Percentiles rank a stretch among this genome's conserved stretches.
Conservation (phyloP, 345 rosid species). For the Schrenkiella parvula region DNA sequence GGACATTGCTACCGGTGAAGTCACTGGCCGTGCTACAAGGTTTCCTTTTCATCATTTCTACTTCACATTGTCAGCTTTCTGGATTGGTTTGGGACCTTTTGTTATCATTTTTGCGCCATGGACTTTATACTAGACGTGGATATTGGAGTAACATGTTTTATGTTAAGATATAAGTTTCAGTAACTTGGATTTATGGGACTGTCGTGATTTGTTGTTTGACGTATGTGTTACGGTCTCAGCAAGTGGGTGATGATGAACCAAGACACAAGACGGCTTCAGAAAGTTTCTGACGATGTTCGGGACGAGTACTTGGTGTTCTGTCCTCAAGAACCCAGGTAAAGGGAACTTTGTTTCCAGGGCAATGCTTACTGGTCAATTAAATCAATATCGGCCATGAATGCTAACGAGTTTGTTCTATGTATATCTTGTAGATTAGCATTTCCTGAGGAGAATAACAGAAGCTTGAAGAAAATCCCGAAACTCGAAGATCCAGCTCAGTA, state of each 20-base stretch:
- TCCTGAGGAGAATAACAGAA: conserved; percentile 74
- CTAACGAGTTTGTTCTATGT: neutral
- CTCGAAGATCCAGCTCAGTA: conserved; percentile 69
- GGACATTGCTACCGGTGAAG: conserved; percentile 66
- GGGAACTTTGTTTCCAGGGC: neutral
- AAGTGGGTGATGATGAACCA: conserved; percentile 99
- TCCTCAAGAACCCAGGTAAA: conserved; percentile 75
- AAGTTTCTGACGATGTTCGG: conserved; percentile 82
- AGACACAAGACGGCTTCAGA: conserved; percentile 90
- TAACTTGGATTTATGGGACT: neutral
- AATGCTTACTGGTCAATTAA: neutral
- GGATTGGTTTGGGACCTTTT: neutral
- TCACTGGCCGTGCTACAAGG: conserved; percentile 97
- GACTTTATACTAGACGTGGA: neutral
- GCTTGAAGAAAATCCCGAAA: conserved; percentile 71
- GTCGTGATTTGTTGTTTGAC: neutral
- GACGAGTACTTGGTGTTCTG: conserved; percentile 73
- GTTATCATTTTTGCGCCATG: neutral
- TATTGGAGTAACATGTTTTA: neutral
- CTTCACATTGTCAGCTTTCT: neutral
- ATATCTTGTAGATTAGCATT: conserved; percentile 58
- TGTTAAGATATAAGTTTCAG: neutral
- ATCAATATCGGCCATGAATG: neutral
- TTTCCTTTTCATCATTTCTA: neutral
- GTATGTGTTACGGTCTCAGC: conserved; percentile 42